Conservation (phyloP, 768 basidiomycete genomes). For the Nidularia sp. region DNA sequence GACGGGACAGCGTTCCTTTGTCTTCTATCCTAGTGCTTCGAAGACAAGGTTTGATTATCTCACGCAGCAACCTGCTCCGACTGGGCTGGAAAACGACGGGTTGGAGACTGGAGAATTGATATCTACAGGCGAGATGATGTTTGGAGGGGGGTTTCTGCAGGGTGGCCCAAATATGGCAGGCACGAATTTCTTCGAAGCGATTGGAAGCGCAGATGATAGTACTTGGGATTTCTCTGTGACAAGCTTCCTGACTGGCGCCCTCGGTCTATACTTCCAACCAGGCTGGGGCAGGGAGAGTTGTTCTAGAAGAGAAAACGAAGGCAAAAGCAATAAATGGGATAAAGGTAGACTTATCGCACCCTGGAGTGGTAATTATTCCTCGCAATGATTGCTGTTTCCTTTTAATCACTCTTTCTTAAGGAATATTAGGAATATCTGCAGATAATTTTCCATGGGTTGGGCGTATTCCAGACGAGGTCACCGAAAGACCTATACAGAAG, state of each 20-base stretch:
- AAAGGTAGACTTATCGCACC: conserved; percentile 34
- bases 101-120: conserved; percentile 5
- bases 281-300: neutral
- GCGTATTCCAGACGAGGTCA: neutral
- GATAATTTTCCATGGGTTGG: conserved; percentile 64
- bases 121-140: conserved; percentile 51
- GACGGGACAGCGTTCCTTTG: conserved; percentile 50
- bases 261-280: conserved; percentile 46
- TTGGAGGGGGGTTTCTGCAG: conserved; percentile 54
- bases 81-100: neutral
- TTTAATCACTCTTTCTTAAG: neutral
- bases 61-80: conserved; percentile 43
- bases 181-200: conserved; percentile 25
- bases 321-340: conserved; percentile 31
- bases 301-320: conserved; percentile 15
- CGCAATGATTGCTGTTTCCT: neutral
- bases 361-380: conserved; percentile 46
- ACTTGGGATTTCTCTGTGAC: conserved; percentile 19
- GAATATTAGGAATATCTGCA: conserved; percentile 52
- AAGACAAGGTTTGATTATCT: conserved; percentile 55
- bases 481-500: neutral
- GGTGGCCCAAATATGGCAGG: conserved; percentile 6
- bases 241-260: conserved; percentile 28
- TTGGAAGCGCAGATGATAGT: conserved; percentile 29
- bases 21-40: conserved; percentile 45